Evolutionary conservation across 805 yeast genomes (phyloP).

Genomic region (Starmerella cellae): DNA sequence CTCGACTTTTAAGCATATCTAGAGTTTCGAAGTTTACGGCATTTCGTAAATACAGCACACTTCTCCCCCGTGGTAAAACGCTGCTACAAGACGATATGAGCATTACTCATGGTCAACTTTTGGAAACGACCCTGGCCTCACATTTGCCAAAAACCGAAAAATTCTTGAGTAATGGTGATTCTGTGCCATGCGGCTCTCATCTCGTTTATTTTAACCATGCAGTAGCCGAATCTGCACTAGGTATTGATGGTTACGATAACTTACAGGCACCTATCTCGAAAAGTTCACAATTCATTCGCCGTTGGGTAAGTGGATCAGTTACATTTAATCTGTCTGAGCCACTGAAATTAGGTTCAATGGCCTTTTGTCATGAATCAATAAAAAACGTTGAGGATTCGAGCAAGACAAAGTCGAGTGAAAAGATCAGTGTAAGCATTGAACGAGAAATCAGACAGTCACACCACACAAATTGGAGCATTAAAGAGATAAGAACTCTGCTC

Average conservation of each 20-base stretch:
- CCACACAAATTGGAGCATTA: constrained; percentile 24
- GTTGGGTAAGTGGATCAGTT: constrained; percentile 71
- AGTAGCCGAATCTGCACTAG: constrained; percentile 36
- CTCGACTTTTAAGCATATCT: too few relatives aligned
- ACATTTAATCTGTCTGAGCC: constrained; percentile 28
- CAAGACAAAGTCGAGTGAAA: not conserved
- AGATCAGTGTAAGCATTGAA: constrained; percentile 40
- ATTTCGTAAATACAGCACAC: not conserved
- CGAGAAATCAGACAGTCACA: constrained; percentile 32
- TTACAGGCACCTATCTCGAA: constrained; percentile 52
- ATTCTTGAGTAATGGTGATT: constrained; percentile 13
- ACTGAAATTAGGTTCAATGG: constrained; percentile 29
- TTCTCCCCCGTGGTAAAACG: not conserved
- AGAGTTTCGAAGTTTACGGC: not conserved
- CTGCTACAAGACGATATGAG: constrained; percentile 22
- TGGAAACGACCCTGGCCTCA: constrained; percentile 23
- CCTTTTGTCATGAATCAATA: constrained; percentile 44
- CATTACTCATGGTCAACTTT: constrained; percentile 21
- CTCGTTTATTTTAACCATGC: constrained; percentile 54
- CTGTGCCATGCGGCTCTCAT: constrained; percentile 41
- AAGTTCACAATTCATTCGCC: constrained; percentile 36
- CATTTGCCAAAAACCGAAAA: constrained; percentile 19
- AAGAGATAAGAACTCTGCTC: constrained; percentile 48
- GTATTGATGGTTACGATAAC: constrained; percentile 67
- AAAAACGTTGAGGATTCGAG: constrained; percentile 16